A percentile compares a stretch with the other conserved stretches of the same genome.
Evolutionary conservation across 2,329 filamentous ascomycete species (phyloP).

Genomic region (Apiospora marii): DNA sequence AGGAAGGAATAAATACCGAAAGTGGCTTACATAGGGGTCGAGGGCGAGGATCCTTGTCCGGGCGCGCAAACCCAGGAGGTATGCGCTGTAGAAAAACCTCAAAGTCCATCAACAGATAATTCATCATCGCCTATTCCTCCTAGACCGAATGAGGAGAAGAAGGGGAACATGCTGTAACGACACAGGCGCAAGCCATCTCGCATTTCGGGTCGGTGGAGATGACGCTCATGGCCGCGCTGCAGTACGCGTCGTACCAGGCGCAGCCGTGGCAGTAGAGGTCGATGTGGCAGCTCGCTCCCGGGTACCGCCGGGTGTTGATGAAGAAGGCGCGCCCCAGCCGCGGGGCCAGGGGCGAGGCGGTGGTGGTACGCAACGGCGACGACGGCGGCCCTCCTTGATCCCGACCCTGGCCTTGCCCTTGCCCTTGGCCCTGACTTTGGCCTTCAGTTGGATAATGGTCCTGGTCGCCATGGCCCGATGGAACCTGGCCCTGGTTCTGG

Average conservation of each 20-base stretch:
- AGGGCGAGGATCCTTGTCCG: neutral
- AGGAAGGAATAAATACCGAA: too few species aligned
- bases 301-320: neutral
- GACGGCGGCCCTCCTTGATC: slow-evolving; percentile 26
- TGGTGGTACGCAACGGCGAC: slow-evolving; percentile 36
- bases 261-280: slow-evolving; percentile 10
- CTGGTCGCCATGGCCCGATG: neutral
- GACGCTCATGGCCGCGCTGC: neutral
- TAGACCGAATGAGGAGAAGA: neutral
- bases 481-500: neutral
- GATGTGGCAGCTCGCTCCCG: neutral
- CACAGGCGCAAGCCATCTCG: neutral
- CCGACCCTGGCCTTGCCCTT: neutral
- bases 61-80: neutral
- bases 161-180: neutral
- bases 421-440: neutral
- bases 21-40: too few species aligned
- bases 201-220: neutral
- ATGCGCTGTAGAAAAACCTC: neutral
- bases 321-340: neutral
- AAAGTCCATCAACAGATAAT: too few species aligned
- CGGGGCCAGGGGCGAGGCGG: slow-evolving; percentile 37
- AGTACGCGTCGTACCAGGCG: slow-evolving; percentile 8
- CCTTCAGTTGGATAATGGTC: neutral
- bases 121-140: neutral